A percentile compares a stretch with the other conserved stretches of the same genome.
Conservation (phyloP, 2,329 filamentous ascomycete genomes). For the Helotiales sp. region DNA sequence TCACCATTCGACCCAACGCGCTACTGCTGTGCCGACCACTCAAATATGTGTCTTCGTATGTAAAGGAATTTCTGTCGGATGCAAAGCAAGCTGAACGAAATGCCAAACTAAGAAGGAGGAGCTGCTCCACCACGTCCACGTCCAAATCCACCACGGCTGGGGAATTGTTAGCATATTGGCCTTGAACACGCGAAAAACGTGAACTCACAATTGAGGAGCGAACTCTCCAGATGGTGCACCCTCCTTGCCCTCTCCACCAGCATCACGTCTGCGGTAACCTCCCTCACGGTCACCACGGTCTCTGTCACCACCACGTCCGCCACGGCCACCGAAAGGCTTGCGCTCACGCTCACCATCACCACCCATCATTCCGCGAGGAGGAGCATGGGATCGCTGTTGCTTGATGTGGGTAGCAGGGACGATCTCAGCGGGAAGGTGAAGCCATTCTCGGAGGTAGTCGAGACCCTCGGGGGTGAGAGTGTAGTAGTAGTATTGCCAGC, state of each 20-base stretch:
- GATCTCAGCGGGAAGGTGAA: constrained; percentile 98
- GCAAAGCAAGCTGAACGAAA: constrained; percentile 36
- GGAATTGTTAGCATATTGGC: constrained; percentile 37
- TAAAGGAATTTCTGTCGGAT: constrained; percentile 36
- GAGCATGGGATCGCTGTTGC: constrained; percentile 92
- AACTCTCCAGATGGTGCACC: constrained; percentile 90
- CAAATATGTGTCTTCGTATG: constrained; percentile 30
- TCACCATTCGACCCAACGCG: constrained; percentile 47
- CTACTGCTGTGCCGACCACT: constrained; percentile 47
- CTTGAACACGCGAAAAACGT: background rate
- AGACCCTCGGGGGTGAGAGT: constrained; percentile 99
- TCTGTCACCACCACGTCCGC: constrained; percentile 60
- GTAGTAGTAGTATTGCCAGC: constrained; percentile 99
- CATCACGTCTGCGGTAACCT: constrained; percentile 89
- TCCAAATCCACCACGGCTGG: constrained; percentile 81
- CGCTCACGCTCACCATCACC: constrained; percentile 77
- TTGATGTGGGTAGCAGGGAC: constrained; percentile 99
- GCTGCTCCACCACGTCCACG: constrained; percentile 81
- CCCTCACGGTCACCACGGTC: constrained; percentile 73
- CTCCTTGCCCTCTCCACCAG: constrained; percentile 83
- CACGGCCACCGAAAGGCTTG: constrained; percentile 78
- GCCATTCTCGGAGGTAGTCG: constrained; percentile 99
- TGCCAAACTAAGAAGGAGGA: constrained; percentile 41
- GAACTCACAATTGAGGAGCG: constrained; percentile 80
- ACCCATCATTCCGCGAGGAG: constrained; percentile 94